Conservation (phyloP, 495 filamentous ascomycete genomes). For the Penicillium verhagenii region DNA sequence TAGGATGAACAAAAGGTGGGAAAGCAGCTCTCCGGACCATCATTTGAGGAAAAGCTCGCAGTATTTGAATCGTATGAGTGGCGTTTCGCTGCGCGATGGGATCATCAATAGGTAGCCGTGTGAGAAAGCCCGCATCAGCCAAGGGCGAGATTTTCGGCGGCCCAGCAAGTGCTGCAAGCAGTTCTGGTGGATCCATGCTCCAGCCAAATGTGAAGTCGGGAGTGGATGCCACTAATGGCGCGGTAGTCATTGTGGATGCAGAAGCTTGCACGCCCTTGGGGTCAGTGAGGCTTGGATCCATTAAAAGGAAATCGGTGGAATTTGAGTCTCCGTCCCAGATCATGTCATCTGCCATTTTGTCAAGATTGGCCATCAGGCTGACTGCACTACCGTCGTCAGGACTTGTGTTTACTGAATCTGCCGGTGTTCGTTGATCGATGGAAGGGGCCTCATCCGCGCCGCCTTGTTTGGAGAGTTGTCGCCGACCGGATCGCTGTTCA, state of each 20-base stretch:
- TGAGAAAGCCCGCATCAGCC: not conserved
- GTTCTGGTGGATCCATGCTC: not conserved
- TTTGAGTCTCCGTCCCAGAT: not conserved
- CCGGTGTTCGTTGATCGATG: not conserved
- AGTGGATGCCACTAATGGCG: not conserved
- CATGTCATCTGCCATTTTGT: not conserved
- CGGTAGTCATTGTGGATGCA: not conserved
- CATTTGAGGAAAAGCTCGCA: not conserved
- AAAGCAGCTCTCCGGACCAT: not conserved
- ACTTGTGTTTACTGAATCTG: not conserved
- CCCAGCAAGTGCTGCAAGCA: not conserved
- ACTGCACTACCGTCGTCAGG: not conserved
- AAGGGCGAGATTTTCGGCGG: not conserved
- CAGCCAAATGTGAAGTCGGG: not conserved
- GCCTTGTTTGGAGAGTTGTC: not conserved
- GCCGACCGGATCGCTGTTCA: constrained; percentile 1
- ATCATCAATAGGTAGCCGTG: not conserved
- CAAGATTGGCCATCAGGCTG: not conserved
- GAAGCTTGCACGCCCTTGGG: not conserved
- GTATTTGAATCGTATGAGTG: not conserved
- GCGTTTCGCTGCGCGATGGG: not conserved
- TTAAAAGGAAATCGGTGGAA: not conserved
- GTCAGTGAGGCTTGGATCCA: not conserved
- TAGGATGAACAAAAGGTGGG: not conserved
- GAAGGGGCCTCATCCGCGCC: not conserved